Percentiles rank a stretch among this genome's conserved stretches.
Conservation (phyloP, 1,284 basidiomycete species). For the Sanghuangporus sanghuang region DNA sequence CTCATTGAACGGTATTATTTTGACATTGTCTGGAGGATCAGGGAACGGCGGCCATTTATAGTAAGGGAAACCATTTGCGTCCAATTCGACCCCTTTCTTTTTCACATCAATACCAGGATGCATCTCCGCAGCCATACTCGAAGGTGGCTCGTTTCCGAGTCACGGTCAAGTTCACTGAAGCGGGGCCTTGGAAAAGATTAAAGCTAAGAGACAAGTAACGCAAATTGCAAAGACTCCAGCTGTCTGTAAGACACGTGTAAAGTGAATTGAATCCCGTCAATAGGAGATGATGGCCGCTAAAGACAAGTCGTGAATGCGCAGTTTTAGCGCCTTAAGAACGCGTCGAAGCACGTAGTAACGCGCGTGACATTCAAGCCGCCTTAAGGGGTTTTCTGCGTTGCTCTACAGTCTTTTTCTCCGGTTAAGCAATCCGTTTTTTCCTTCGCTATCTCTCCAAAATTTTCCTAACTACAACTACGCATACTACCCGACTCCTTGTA, state of each 20-base stretch:
- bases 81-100: slow-evolving; percentile 1
- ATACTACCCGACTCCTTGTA: too few relatives aligned
- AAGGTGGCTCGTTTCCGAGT: too few relatives aligned
- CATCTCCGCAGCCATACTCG: background rate
- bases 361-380: too few relatives aligned
- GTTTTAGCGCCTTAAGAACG: background rate
- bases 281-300: background rate
- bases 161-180: background rate
- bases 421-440: too few relatives aligned
- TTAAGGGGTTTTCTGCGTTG: too few relatives aligned
- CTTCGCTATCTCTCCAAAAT: too few relatives aligned
- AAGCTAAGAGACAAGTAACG: background rate
- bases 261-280: too few relatives aligned
- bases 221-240: background rate
- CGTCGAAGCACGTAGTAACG: background rate
- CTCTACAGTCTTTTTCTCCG: too few relatives aligned
- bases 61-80: slow-evolving; percentile 7
- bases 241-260: too few relatives aligned
- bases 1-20: slow-evolving; percentile 50
- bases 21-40: slow-evolving; percentile 40
- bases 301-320: background rate
- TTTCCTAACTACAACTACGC: too few relatives aligned
- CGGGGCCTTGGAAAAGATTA: background rate
- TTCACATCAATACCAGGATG: background rate
- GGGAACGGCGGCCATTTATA: slow-evolving; percentile 60